Base-by-base conservation (phyloP, 306 rosid species). In the Cicer chorassanicum region DNA sequence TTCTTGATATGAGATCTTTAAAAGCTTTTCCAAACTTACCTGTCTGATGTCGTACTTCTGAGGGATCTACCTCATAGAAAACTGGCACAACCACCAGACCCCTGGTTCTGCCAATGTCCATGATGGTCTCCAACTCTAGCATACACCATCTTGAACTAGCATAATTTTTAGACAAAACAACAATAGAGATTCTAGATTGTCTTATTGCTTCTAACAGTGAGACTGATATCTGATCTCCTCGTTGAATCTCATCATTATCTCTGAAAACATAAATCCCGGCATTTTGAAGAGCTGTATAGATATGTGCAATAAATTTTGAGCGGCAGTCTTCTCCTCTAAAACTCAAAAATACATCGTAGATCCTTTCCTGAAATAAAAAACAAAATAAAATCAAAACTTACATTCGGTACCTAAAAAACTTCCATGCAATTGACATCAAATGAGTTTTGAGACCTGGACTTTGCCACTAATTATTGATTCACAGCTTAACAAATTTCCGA, bases 131-230 rank as follows among this genome's bases (percentile, higher is more conserved):
- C 12, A 62, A n/a, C 46, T 62, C 68, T 39, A 3, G 3, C 29
- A n/a, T 55, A 18, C 61, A 55, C 61, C 61, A 55, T 55, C 13
- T 18, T 55, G 61, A 55, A 55, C 18, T 61, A 55, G 61, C 61
- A 55, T 18, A 55, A 9, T 9, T 18, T 2, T 11, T 8, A 7
- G 61, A 55, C 13, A 55, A 12, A 55, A 55, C 38, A 8, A 55
- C 61, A 0, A 55, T 55, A 55, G 2, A 9, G 10, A 55, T 55
- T 18, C 61, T 55, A 55, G 61, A 55, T 34, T 11, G 13, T 2
- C 61, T 5, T 3, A 55, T 18, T 55, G 61, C 61, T 55, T 55
- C 2, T 0, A 18, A 9, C 11, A 55, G 7, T 18, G 36, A 55
- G 13, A 18, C 6, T 55, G 38, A 18, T 6, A 55, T 55, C 38